These are phyloP conservation scores for Flueggea neowawraea DNA, from an alignment of 441 rosid genomes.

Conservation along the genomic window DNA sequence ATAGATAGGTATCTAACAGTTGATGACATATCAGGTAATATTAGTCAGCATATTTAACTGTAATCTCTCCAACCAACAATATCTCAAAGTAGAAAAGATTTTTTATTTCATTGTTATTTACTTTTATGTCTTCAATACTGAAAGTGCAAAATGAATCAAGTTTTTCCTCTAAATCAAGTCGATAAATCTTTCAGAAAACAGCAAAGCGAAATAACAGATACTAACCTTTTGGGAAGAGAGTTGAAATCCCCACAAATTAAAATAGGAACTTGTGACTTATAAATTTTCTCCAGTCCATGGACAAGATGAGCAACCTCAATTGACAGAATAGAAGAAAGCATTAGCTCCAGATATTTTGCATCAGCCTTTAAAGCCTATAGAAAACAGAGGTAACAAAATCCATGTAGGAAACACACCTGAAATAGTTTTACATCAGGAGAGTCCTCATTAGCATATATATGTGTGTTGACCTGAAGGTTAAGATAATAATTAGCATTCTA, in stretches of 20 bases:
- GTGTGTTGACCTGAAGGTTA: conserved; percentile 33
- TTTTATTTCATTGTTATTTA: too few relatives aligned
- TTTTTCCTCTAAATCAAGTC: too few relatives aligned
- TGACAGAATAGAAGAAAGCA: conserved; percentile 1
- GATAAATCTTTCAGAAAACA: too few relatives aligned
- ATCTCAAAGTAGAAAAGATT: too few relatives aligned
- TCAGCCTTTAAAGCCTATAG: background rate
- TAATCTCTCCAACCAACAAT: too few relatives aligned
- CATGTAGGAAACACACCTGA: conserved; percentile 19
- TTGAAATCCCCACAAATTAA: conserved; percentile 39
- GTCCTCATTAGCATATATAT: conserved; percentile 17
- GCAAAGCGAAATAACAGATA: background rate
- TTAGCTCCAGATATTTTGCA: background rate
- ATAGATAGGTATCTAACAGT: too few relatives aligned
- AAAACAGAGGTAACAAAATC: background rate
- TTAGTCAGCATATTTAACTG: too few relatives aligned
- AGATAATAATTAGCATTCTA: background rate
- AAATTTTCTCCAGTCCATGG: conserved; percentile 27
- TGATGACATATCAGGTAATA: too few relatives aligned
- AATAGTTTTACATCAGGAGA: conserved; percentile 25
- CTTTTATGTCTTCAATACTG: too few relatives aligned
- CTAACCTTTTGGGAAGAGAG: conserved; percentile 33
- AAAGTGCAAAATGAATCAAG: too few relatives aligned
- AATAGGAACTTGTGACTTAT: conserved; percentile 23
- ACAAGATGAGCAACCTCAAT: conserved; percentile 25